Evolutionary conservation across 352 stramenopile genomes (phyloP).

Genomic region (Blastocystis sp.): DNA sequence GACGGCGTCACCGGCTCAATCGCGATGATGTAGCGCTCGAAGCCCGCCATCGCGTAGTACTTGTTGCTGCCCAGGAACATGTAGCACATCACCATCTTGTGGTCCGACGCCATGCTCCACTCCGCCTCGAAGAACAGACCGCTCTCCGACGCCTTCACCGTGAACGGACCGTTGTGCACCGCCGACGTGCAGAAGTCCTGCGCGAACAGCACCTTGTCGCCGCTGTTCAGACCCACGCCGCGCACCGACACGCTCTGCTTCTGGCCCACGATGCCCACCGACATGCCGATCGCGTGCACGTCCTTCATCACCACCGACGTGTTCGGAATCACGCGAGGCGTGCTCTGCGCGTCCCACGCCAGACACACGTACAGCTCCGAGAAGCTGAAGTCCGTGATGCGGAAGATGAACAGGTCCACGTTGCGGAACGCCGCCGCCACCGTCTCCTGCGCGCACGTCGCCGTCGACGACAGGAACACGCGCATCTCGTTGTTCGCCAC

Average conservation of each 20-base stretch:
- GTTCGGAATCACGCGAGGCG: slow-evolving; percentile 12
- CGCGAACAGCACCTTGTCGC: slow-evolving; percentile 54
- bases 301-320: slow-evolving; percentile 50
- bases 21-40: slow-evolving; percentile 31
- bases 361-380: slow-evolving; percentile 63
- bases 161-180: slow-evolving; percentile 47
- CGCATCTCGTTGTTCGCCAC: slow-evolving; percentile 13
- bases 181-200: slow-evolving; percentile 59
- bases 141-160: neutral
- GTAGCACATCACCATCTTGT: slow-evolving; percentile 35
- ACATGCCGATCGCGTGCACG: slow-evolving; percentile 13
- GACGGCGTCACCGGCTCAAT: slow-evolving; percentile 12
- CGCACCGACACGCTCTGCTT: neutral
- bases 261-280: slow-evolving; percentile 61
- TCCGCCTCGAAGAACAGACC: slow-evolving; percentile 46
- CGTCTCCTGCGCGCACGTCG: slow-evolving; percentile 22
- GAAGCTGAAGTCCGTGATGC: neutral
- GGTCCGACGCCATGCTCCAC: slow-evolving; percentile 2
- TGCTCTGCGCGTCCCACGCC: slow-evolving; percentile 11
- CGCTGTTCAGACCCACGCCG: slow-evolving; percentile 48
- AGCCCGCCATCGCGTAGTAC: neutral
- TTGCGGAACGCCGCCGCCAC: neutral
- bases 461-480: slow-evolving; percentile 34
- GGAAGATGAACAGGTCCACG: slow-evolving; percentile 54
- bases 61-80: slow-evolving; percentile 31